Conservation (phyloP, 2,329 filamentous ascomycete genomes). For the Trichoderma pleuroti region DNA sequence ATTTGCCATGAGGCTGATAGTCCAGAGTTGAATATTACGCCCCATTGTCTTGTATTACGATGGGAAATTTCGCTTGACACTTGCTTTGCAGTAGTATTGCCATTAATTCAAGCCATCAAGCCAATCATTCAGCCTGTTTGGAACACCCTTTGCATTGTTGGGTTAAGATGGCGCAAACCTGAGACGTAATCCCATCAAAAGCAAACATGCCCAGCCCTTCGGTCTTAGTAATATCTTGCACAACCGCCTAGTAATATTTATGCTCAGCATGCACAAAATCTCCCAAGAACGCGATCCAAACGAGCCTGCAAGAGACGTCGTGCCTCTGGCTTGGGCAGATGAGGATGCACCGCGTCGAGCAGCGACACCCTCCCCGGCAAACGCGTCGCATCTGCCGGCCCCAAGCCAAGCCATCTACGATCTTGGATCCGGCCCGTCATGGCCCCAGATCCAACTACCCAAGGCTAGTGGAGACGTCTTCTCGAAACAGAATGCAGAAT, state of each 20-base stretch:
- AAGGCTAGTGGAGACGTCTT: neutral
- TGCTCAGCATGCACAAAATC: neutral
- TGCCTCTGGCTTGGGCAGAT: neutral
- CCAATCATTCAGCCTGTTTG: neutral
- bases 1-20: neutral
- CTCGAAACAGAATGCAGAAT: neutral
- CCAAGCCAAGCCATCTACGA: neutral
- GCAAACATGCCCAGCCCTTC: neutral
- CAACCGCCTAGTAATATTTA: neutral
- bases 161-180: neutral
- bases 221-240: neutral
- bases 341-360: neutral
- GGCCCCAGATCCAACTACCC: neutral
- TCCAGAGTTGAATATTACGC: neutral
- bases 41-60: neutral
- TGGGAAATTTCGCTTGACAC: neutral
- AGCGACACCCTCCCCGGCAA: neutral
- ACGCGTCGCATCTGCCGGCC: neutral
- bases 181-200: neutral
- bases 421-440: neutral
- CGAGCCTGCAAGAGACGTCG: neutral
- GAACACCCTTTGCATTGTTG: neutral
- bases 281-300: neutral
- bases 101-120: neutral
- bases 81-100: neutral